phyloP scores from a whole-genome alignment of 257 asterid species.

The Solanum bukasovii region DNA sequence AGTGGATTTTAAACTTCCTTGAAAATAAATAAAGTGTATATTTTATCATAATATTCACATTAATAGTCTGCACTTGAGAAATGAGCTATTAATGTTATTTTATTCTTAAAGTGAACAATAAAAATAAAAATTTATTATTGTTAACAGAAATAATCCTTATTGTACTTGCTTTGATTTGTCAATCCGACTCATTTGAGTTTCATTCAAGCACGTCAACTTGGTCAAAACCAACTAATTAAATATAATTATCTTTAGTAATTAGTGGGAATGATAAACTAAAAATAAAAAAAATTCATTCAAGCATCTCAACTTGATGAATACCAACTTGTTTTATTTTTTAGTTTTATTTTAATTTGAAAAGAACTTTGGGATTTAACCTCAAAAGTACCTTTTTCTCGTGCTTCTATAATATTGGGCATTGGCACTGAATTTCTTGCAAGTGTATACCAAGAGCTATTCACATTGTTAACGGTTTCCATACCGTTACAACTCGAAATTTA shows the following conservation, averaged over 20 bases:
- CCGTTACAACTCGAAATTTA: neutral
- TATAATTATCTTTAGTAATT: neutral
- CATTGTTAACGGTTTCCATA: neutral
- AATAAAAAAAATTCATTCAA: no score
- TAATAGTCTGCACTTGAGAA: no score
- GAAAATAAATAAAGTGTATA: no score
- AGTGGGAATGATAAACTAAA: neutral
- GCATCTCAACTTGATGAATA: neutral
- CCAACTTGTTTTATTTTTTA: neutral
- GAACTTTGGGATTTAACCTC: constrained; percentile 18
- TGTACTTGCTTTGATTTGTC: neutral
- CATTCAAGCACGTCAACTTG: neutral
- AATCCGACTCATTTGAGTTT: neutral
- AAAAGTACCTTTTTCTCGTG: constrained; percentile 31
- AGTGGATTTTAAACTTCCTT: no score
- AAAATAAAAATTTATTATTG: no score
- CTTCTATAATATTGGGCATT: neutral
- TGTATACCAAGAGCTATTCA: neutral
- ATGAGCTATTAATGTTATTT: neutral
- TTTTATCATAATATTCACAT: no score
- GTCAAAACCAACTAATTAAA: neutral
- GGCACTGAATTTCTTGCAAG: constrained; percentile 26
- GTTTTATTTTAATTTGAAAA: neutral
- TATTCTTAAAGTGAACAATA: neutral
- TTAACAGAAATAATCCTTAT: no score